Conservation (phyloP, 192 early-diverging fungal species). For the Backusella tuberculispora region DNA sequence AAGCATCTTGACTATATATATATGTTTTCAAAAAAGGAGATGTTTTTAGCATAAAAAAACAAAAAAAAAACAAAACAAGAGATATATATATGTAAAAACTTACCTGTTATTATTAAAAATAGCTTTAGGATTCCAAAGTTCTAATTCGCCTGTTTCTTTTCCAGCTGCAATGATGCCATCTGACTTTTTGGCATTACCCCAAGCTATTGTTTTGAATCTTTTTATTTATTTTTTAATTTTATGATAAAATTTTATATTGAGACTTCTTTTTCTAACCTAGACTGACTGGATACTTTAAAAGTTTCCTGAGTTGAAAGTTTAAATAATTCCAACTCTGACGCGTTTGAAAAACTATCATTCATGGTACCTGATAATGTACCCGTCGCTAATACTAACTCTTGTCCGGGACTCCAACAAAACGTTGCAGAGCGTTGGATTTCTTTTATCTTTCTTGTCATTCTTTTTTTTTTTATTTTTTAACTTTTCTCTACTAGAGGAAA, state of each 20-base stretch:
- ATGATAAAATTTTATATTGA: too few relatives aligned
- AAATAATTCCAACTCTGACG: conserved; percentile 88
- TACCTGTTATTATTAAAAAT: conserved; percentile 64
- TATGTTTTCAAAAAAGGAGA: too few relatives aligned
- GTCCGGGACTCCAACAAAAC: conserved; percentile 83
- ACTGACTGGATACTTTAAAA: neutral
- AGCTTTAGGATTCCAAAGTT: conserved; percentile 81
- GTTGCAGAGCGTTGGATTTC: conserved; percentile 81
- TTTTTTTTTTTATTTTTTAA: neutral
- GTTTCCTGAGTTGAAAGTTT: conserved; percentile 42
- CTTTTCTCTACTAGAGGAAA: too few relatives aligned
- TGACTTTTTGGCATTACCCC: conserved; percentile 55
- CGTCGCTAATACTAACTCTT: conserved; percentile 71
- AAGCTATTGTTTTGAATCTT: conserved; percentile 91
- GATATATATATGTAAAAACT: neutral
- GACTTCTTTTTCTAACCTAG: too few relatives aligned
- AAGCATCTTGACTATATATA: conserved; percentile 1
- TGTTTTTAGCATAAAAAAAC: too few relatives aligned
- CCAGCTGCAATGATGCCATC: conserved; percentile 90
- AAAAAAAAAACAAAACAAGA: too few relatives aligned
- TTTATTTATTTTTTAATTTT: conserved; percentile 35
- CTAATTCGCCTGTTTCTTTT: conserved; percentile 94
- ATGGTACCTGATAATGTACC: conserved; percentile 96
- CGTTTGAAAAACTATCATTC: conserved; percentile 90
- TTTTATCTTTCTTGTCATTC: conserved; percentile 55